Evolutionary conservation across 352 stramenopile genomes (phyloP), one percentile per base, ranked within the genome.

Genomic region (Globisporangium orthogonon): DNA sequence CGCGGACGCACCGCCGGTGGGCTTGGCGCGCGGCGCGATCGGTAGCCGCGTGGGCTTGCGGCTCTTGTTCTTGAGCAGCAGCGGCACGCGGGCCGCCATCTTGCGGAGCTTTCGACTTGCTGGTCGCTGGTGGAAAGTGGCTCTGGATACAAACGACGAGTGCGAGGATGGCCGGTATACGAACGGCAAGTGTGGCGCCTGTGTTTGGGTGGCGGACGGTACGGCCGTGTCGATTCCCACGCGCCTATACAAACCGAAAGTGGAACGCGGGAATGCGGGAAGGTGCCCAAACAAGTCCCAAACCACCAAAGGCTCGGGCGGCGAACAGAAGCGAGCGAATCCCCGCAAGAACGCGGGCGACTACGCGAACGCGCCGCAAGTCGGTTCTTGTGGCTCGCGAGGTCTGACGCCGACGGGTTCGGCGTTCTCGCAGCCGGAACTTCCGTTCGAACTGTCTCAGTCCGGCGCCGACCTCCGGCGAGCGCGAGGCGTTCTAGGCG

Each of bases 21-120:
- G 78, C 49, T 80, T 86, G 11, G 74, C 73, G 28, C 77, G 70
- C 29, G 83, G 83, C 13, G 71, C 76, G 62, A 89, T 90, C 43
- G 83, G 76, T 46, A 87, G 57, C 2, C 83, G 78, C 51, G 78
- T 80, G 1, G 79, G 74, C 65, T 91, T 91, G 60, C 81, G 76
- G 47, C 70, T 61, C 52, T 88, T 88, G 64, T 75, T 83, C 58
- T 84, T 84, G 11, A 88, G 67, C 41, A 94, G 64, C 54, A 94
- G 72, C 62, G 83, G 83, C 49, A 94, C 83, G 33, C 83, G 83
- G 51, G 78, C 87, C 60, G 68, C 35, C 28, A 62, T 62, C 30
- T 37, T 41, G 39, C 10, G 37, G 7, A 15, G 37, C 37, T 43
- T 13, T 11, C 6, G 33, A 37, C 33, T 43, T 43, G 37, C 10